A percentile compares a stretch with the other conserved stretches of the same genome.
phyloP scores from a whole-genome alignment of 306 rosid species.

The Lathyrus tuberosus region DNA sequence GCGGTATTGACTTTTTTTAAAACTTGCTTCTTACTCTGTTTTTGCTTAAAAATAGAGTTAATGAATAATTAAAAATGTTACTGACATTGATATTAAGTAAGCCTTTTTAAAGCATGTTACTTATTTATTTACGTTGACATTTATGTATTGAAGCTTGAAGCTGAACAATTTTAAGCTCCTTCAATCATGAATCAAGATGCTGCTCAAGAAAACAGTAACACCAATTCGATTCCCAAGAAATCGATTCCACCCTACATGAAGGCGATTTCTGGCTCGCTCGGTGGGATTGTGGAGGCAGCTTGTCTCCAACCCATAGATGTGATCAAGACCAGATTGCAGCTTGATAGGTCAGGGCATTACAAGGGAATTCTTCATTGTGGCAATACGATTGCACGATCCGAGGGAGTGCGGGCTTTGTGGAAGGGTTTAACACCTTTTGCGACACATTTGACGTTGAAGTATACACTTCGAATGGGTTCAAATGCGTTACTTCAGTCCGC shows the following conservation, averaged over 20 bases:
- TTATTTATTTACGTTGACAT: background rate
- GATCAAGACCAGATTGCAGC: constrained; percentile 93
- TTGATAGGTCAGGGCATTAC: constrained; percentile 80
- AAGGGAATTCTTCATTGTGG: constrained; percentile 90
- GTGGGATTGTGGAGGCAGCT: constrained; percentile 86
- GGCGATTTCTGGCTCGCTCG: constrained; percentile 83
- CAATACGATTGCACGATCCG: constrained; percentile 62
- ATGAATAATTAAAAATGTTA: no score
- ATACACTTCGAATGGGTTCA: constrained; percentile 93
- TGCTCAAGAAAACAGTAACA: constrained; percentile 42
- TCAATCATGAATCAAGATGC: constrained; percentile 44
- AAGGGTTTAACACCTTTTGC: constrained; percentile 96
- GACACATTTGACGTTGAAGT: constrained; percentile 88
- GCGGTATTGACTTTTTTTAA: no score
- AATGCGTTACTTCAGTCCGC: constrained; percentile 76
- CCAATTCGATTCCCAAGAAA: constrained; percentile 40
- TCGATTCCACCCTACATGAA: constrained; percentile 83
- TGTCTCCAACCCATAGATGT: constrained; percentile 96
- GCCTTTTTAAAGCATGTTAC: background rate
- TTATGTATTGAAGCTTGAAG: constrained; percentile 31
- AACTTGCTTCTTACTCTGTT: no score
- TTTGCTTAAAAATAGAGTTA: no score
- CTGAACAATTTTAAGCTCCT: constrained; percentile 2
- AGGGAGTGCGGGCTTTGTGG: constrained; percentile 94
- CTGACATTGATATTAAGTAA: no score